Percentiles rank a stretch among this genome's conserved stretches.
Evolutionary conservation across 2,329 filamentous ascomycete species (phyloP).

Genomic region (Colletotrichum eremochloae): DNA sequence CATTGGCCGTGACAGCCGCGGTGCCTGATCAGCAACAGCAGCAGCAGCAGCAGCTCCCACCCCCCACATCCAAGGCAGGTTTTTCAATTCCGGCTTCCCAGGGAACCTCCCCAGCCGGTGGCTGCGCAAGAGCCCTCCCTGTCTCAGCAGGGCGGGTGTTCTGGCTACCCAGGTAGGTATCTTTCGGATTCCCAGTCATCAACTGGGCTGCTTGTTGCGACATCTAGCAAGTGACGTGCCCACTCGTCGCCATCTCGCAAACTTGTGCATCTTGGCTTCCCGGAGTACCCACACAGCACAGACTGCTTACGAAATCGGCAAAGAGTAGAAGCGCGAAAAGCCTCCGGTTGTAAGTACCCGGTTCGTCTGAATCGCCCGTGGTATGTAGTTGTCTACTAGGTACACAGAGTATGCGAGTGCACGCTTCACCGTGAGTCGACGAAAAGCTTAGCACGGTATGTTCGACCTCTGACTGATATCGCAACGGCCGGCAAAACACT

Average conservation of each 20-base stretch:
- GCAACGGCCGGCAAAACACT: constrained; percentile 6
- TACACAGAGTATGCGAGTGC: not conserved
- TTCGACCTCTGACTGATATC: constrained; percentile 41
- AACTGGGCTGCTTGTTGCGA: constrained; percentile 20
- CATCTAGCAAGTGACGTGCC: constrained; percentile 23
- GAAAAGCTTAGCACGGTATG: constrained; percentile 7
- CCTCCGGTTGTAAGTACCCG: constrained; percentile 3
- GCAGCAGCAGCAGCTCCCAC: constrained; percentile 21
- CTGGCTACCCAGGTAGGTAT: constrained; percentile 16
- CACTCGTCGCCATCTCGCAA: constrained; percentile 6
- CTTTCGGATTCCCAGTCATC: constrained; percentile 18
- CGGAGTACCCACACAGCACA: constrained; percentile 20
- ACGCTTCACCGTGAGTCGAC: constrained; percentile 35
- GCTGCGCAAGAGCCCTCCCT: constrained; percentile 30
- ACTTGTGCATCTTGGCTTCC: constrained; percentile 5
- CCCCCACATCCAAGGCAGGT: constrained; percentile 30
- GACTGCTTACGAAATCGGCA: constrained; percentile 29
- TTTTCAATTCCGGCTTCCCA: constrained; percentile 1
- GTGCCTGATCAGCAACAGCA: constrained; percentile 37
- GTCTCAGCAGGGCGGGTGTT: constrained; percentile 38
- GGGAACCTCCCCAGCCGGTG: constrained; percentile 15
- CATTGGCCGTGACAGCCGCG: constrained; percentile 23
- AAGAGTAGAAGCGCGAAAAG: constrained; percentile 3
- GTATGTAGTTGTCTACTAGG: not conserved
- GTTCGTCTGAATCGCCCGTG: constrained; percentile 33